Evolutionary conservation across 2,329 filamentous ascomycete species (phyloP), one percentile per base, ranked within the genome.

Genomic region (Diaporthe sp.): DNA sequence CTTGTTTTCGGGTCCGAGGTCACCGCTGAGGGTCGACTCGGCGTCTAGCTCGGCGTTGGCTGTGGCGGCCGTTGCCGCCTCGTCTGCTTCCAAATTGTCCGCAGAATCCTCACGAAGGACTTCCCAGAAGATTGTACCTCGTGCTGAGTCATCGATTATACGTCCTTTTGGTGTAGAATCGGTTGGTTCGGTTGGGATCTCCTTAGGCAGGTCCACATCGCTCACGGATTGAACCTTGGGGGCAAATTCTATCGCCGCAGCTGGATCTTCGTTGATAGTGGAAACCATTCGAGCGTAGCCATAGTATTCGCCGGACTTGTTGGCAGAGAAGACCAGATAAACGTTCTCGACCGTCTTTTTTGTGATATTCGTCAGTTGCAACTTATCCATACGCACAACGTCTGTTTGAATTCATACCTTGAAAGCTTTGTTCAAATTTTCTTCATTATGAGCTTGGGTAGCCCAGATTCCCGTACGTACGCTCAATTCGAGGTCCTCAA

Each of bases 81-180:
- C 86, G n/a, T 89, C 88, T 28, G 85, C 85, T 9, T 85, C 87
- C 25, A 52, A 70, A 33, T 78, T 81, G 6, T 86, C 82, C 22
- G 80, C 77, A 12, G 75, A 77, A n/a, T 80, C 82, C 66, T 82
- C 82, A 13, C 87, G 83, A 67, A 96, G 93, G 9, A 93, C 92
- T 82, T 98, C 96, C 96, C 96, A 98, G 80, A 98, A 98, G 54
- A 98, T 98, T 0, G 96, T 98, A 0, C 96, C 96, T n/a, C 96
- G 90, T 0, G 95, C 93, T 5, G 94, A 96, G 81, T 98, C 96
- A 80, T 98, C 95, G 61, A 98, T 96, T 74, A 98, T 97, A 72
- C 92, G 92, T 33, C 96, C 96, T 79, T 90, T 93, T 0, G 96
- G 96, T 3, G 94, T 93, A 69, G 89, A 92, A 64, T 94, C 92